These are phyloP conservation scores for Puccinia polysora DNA, from an alignment of 1,284 basidiomycete genomes.

Conservation along the genomic window DNA sequence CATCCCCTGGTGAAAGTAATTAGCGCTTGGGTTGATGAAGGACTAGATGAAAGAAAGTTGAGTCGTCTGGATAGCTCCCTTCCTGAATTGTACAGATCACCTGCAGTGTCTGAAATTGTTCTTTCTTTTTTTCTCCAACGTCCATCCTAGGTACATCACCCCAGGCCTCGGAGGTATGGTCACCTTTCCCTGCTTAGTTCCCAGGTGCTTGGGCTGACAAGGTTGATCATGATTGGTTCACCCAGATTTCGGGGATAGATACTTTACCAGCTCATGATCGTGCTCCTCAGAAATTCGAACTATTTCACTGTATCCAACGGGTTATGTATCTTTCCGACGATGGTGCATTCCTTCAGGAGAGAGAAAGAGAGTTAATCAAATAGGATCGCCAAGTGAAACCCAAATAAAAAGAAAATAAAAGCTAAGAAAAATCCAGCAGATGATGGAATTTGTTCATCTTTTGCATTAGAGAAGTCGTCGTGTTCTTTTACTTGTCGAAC, in stretches of 20 bases:
- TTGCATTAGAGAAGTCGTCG: too few species aligned
- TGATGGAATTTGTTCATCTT: too few species aligned
- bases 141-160: slow-evolving; percentile 62
- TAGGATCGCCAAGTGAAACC: too few species aligned
- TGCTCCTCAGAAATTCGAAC: too few species aligned
- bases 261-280: slow-evolving; percentile 46
- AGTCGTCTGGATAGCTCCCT: slow-evolving; percentile 45
- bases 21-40: slow-evolving; percentile 94
- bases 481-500: too few species aligned
- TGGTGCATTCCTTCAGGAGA: too few species aligned
- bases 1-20: slow-evolving; percentile 83
- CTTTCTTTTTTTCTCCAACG: neutral
- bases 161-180: slow-evolving; percentile 62
- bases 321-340: too few species aligned
- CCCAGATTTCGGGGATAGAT: slow-evolving; percentile 49
- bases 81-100: neutral
- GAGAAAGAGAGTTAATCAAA: too few species aligned
- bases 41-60: slow-evolving; percentile 69
- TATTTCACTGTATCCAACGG: too few species aligned
- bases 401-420: too few species aligned
- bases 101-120: neutral
- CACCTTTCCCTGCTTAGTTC: slow-evolving; percentile 8
- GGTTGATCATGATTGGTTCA: neutral
- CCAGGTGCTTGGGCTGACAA: neutral
- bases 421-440: too few species aligned